Conservation (phyloP, 2,329 filamentous ascomycete genomes). For the Fusarium sambucinum region DNA sequence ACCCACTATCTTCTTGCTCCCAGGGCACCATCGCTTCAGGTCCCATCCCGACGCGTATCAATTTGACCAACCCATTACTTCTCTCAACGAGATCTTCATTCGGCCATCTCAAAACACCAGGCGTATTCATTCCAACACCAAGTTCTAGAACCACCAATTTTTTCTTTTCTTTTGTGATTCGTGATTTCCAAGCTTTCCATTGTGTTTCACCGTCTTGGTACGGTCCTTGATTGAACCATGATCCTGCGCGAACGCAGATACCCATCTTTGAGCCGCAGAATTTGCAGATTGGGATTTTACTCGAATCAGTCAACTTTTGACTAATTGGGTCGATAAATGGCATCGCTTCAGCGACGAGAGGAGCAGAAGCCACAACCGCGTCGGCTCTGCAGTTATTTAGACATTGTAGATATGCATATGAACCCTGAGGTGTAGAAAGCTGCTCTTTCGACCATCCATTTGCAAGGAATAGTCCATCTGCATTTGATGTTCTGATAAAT, state of each 20-base stretch:
- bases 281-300: conserved; percentile 28
- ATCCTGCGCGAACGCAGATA: conserved; percentile 40
- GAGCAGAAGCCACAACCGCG: conserved; percentile 12
- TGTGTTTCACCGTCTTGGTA: conserved; percentile 24
- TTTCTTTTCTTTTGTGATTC: conserved; percentile 23
- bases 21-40: conserved; percentile 39
- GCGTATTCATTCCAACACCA: conserved; percentile 43
- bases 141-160: conserved; percentile 40
- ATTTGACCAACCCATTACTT: conserved; percentile 26
- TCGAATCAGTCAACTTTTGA: conserved; percentile 27
- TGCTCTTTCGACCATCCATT: conserved; percentile 1
- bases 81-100: conserved; percentile 39
- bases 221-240: conserved; percentile 38
- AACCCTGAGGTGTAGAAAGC: conserved; percentile 11
- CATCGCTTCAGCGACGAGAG: conserved; percentile 20
- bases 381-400: conserved; percentile 38
- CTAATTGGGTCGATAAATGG: conserved; percentile 21
- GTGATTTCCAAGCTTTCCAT: conserved; percentile 27
- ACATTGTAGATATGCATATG: conserved; percentile 31
- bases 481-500: conserved; percentile 35
- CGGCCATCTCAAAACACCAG: conserved; percentile 42
- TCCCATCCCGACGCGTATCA: conserved; percentile 39
- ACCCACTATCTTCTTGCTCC: conserved; percentile 33
- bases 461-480: not conserved
- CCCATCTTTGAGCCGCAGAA: conserved; percentile 42